These are phyloP conservation scores for Coniochaeta sp. DNA, from an alignment of 2,329 filamentous ascomycete genomes.

Conservation along the genomic window DNA sequence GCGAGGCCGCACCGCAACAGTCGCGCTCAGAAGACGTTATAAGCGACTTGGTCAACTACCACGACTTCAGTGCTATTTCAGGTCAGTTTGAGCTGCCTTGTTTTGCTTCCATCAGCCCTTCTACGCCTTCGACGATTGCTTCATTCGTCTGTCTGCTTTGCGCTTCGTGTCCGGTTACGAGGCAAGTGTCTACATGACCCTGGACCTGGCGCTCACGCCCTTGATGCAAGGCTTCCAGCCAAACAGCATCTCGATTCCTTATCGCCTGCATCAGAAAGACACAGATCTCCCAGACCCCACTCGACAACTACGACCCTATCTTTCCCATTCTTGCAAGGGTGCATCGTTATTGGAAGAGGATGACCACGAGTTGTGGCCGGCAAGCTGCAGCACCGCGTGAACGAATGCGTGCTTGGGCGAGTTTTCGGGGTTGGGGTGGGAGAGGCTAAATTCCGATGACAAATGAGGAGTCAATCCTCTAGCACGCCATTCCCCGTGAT, in stretches of 20 bases:
- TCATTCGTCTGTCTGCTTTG: slow-evolving; percentile 4
- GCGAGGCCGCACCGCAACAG: slow-evolving; percentile 17
- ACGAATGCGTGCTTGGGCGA: slow-evolving; percentile 8
- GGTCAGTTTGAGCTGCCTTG: slow-evolving; percentile 29
- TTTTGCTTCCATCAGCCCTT: no score
- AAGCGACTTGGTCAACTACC: slow-evolving; percentile 35
- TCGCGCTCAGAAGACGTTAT: slow-evolving; percentile 30
- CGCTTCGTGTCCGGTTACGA: background rate
- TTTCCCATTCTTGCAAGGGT: background rate
- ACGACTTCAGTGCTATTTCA: slow-evolving; percentile 36
- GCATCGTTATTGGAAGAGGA: slow-evolving; percentile 22
- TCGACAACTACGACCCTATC: background rate
- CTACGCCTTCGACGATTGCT: slow-evolving; percentile 3
- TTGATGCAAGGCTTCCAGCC: background rate
- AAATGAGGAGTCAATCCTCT: slow-evolving; percentile 30
- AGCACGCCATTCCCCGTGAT: slow-evolving; percentile 59
- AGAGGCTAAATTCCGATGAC: slow-evolving; percentile 26
- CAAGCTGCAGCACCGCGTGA: slow-evolving; percentile 12
- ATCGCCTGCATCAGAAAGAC: background rate
- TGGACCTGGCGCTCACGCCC: background rate
- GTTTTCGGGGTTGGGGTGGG: slow-evolving; percentile 6
- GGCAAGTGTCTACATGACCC: background rate
- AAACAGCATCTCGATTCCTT: background rate
- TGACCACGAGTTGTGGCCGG: slow-evolving; percentile 1
- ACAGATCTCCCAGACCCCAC: background rate